Evolutionary conservation across 2,329 filamentous ascomycete genomes (phyloP).

Genomic region (Fusarium pilosicola): DNA sequence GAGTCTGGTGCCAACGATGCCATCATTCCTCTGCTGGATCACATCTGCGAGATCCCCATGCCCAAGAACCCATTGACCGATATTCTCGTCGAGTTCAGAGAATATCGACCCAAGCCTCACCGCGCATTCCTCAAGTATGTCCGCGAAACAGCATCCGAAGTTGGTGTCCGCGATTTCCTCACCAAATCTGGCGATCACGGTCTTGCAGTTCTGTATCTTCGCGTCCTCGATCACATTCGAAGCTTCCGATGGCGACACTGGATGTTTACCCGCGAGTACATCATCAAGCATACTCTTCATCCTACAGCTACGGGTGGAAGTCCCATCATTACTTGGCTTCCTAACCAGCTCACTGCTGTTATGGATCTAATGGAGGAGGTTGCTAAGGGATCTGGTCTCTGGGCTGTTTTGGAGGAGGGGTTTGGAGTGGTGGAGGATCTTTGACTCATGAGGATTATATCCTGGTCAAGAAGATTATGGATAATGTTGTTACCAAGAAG

Average conservation of each 20-base stretch:
- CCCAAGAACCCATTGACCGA: constrained; percentile 87
- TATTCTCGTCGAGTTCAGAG: constrained; percentile 87
- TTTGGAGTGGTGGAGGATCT: constrained; percentile 32
- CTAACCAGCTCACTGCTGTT: constrained; percentile 81
- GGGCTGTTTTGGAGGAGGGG: constrained; percentile 30
- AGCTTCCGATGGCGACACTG: constrained; percentile 87
- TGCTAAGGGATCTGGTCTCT: constrained; percentile 51
- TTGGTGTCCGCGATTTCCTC: constrained; percentile 66
- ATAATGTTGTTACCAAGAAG: constrained; percentile 69
- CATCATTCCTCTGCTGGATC: constrained; percentile 92
- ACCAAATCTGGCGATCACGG: constrained; percentile 48
- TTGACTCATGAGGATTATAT: constrained; percentile 26
- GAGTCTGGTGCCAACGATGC: constrained; percentile 95
- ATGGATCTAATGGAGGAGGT: constrained; percentile 75
- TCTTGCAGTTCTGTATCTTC: constrained; percentile 68
- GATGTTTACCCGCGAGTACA: constrained; percentile 87
- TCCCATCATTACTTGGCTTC: constrained; percentile 85
- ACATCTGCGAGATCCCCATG: constrained; percentile 87
- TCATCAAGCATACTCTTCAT: constrained; percentile 79
- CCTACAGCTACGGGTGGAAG: constrained; percentile 83
- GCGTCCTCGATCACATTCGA: constrained; percentile 77
- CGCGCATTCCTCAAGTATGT: constrained; percentile 84
- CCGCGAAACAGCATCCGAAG: constrained; percentile 56
- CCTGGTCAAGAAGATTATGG: constrained; percentile 66
- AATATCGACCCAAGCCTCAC: constrained; percentile 90